Conservation (phyloP, 805 yeast genomes). For the Alloascoidea africana region DNA sequence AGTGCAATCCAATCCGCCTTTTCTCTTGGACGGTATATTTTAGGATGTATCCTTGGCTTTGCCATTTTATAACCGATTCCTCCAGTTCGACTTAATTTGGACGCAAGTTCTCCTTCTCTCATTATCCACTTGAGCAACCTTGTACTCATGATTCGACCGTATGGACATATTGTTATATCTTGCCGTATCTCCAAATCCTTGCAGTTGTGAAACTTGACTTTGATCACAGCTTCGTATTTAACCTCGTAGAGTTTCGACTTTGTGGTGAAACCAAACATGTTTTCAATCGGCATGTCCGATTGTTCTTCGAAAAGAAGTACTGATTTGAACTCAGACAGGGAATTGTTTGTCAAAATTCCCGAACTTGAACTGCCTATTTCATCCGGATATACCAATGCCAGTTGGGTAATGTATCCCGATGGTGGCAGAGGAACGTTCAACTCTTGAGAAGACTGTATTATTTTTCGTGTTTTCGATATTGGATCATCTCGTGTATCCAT, state of each 20-base stretch:
- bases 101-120: not conserved
- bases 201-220: constrained; percentile 28
- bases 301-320: constrained; percentile 26
- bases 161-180: constrained; percentile 41
- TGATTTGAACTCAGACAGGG: constrained; percentile 15
- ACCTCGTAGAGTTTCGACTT: constrained; percentile 35
- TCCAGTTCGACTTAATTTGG: not conserved
- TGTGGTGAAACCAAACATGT: constrained; percentile 25
- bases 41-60: not conserved
- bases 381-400: constrained; percentile 7
- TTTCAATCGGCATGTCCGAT: not conserved
- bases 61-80: not conserved
- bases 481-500: constrained; percentile 5
- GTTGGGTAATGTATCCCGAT: constrained; percentile 6
- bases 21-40: not conserved
- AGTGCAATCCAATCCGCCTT: not conserved
- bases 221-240: constrained; percentile 33
- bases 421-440: constrained; percentile 6
- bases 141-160: constrained; percentile 11
- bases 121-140: not conserved
- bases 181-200: constrained; percentile 33
- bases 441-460: constrained; percentile 4
- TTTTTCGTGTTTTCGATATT: not conserved
- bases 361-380: not conserved
- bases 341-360: constrained; percentile 2